Evolutionary conservation across 163 green algal species (phyloP).

Genomic region (Scenedesmus sp.): DNA sequence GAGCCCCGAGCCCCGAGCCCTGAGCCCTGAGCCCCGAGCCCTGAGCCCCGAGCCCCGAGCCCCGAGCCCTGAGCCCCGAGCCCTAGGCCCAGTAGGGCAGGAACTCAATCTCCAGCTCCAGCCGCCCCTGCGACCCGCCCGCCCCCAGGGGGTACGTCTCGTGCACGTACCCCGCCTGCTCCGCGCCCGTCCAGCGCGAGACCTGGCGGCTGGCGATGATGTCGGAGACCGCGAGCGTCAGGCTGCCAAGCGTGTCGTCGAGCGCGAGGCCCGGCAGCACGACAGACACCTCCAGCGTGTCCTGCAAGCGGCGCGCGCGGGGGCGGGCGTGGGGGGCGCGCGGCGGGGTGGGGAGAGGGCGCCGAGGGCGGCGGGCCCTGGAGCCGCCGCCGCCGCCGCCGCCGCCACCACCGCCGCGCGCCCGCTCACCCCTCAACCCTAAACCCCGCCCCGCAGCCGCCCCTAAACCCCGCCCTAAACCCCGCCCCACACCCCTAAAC

Average conservation of each 20-base stretch:
- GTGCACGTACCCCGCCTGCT: constrained; percentile 41
- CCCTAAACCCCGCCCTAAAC: too few relatives aligned
- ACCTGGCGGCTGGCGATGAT: constrained; percentile 32
- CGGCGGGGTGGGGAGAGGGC: neutral
- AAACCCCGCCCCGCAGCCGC: too few relatives aligned
- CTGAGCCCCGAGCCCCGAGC: too few relatives aligned
- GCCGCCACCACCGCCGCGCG: neutral
- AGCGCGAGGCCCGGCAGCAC: neutral
- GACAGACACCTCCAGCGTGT: constrained; percentile 11
- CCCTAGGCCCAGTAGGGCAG: constrained; percentile 50
- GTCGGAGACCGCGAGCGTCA: neutral
- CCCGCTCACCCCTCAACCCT: too few relatives aligned
- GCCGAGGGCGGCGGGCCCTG: neutral
- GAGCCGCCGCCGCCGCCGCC: too few relatives aligned
- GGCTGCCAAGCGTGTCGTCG: constrained; percentile 4
- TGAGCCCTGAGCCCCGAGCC: too few relatives aligned
- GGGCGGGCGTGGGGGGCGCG: neutral
- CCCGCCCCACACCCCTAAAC: too few relatives aligned
- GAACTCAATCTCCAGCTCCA: constrained; percentile 49
- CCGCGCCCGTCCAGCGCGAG: constrained; percentile 20
- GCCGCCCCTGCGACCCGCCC: neutral
- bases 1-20: too few relatives aligned
- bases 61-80: too few relatives aligned
- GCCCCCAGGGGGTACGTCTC: neutral
- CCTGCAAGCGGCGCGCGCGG: neutral